A percentile compares a stretch with the other conserved stretches of the same genome.
Evolutionary conservation across 2,329 filamentous ascomycete species (phyloP).

Genomic region (Fusarium mangiferae): DNA sequence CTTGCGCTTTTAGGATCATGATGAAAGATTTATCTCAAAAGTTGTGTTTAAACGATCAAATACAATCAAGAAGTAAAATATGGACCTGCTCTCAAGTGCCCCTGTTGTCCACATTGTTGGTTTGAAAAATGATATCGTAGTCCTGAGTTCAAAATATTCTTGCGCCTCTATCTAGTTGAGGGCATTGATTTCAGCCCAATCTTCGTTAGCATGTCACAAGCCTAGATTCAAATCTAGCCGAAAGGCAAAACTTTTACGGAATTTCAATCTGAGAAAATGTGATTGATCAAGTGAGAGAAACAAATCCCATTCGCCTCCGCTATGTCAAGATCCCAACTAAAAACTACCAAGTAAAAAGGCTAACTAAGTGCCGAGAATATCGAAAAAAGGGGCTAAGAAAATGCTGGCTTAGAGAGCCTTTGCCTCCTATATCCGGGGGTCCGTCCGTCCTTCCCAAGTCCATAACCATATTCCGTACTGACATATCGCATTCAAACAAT

Average conservation of each 20-base stretch:
- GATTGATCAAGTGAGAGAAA: not conserved
- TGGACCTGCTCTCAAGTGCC: not conserved
- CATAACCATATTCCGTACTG: slow-evolving; percentile 17
- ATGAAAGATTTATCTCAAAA: slow-evolving; percentile 1
- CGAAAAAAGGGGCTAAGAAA: slow-evolving; percentile 20
- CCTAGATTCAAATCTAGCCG: not conserved
- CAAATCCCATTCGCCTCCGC: slow-evolving; percentile 49
- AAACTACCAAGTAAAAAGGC: slow-evolving; percentile 27
- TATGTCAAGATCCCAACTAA: slow-evolving; percentile 43
- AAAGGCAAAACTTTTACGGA: not conserved
- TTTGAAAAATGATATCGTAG: not conserved
- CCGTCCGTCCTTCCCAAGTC: not conserved
- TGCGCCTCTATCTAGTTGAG: not conserved
- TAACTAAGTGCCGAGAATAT: slow-evolving; percentile 30
- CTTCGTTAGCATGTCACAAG: not conserved
- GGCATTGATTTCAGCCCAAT: not conserved
- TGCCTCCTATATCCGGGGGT: slow-evolving; percentile 17
- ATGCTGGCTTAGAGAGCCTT: not conserved
- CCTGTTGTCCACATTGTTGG: not conserved
- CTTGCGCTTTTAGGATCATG: slow-evolving; percentile 61
- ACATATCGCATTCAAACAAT: slow-evolving; percentile 28
- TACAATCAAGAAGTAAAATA: slow-evolving; percentile 1
- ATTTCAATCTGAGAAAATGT: not conserved
- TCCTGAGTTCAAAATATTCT: not conserved
- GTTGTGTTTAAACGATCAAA: slow-evolving; percentile 19